Conservation (phyloP, 2,329 filamentous ascomycete species). For the Aspergillus sp. region DNA sequence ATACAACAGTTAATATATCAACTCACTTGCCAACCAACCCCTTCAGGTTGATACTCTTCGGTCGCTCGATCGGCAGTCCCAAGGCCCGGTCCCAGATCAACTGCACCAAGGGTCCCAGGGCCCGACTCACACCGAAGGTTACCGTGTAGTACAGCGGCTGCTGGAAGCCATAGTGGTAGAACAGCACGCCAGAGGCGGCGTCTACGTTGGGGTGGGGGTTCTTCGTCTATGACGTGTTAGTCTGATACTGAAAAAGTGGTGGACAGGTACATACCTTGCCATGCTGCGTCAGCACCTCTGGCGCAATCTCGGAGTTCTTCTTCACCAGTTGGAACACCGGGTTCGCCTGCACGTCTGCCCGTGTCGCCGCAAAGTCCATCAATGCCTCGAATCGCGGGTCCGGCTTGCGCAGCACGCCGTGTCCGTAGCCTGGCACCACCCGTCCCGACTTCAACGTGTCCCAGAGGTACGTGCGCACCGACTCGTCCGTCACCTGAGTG, state of each 20-base stretch:
- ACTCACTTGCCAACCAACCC: conserved; percentile 57
- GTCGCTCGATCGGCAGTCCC: conserved; percentile 92
- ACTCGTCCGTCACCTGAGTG: conserved; percentile 71
- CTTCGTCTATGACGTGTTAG: conserved; percentile 64
- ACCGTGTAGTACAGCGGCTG: conserved; percentile 93
- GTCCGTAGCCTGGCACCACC: conserved; percentile 92
- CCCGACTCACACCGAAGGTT: conserved; percentile 67
- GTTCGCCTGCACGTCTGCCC: conserved; percentile 81
- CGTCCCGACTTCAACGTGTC: conserved; percentile 87
- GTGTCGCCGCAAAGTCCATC: conserved; percentile 88
- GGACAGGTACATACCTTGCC: conserved; percentile 65
- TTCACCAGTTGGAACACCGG: conserved; percentile 93
- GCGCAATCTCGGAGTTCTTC: conserved; percentile 89
- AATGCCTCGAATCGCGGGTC: conserved; percentile 95
- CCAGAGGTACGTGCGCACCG: conserved; percentile 91
- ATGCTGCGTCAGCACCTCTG: conserved; percentile 86
- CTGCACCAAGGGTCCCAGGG: conserved; percentile 85
- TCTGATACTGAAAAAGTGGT: not conserved
- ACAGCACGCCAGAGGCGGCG: conserved; percentile 86
- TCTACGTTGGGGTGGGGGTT: conserved; percentile 98
- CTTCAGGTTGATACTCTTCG: conserved; percentile 94
- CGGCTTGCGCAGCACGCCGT: conserved; percentile 93
- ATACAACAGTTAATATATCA: not conserved
- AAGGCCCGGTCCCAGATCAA: conserved; percentile 94
- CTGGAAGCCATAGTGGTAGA: conserved; percentile 97